A percentile compares a stretch with the other conserved stretches of the same genome.
Conservation (phyloP, 192 early-diverging fungal genomes). For the Coemansia erecta region DNA sequence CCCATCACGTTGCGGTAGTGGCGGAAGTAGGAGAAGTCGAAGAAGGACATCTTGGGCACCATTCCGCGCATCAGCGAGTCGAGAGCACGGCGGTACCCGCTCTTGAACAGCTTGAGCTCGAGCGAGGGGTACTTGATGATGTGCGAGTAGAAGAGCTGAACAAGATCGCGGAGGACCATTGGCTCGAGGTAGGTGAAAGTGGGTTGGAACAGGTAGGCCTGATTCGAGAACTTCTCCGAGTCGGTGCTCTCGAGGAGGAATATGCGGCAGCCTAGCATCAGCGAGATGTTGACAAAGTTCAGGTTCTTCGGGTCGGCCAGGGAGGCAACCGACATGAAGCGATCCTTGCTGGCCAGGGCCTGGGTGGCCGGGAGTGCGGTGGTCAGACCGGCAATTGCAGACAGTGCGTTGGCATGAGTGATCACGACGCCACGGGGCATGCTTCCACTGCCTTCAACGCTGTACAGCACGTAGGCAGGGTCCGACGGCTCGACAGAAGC, state of each 20-base stretch:
- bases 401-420: constrained; percentile 42
- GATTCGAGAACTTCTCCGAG: constrained; percentile 31
- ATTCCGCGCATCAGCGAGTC: constrained; percentile 45
- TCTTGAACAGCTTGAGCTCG: constrained; percentile 36
- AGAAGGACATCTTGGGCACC: constrained; percentile 27
- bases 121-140: constrained; percentile 39
- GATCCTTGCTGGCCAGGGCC: constrained; percentile 24
- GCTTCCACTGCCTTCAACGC: background rate
- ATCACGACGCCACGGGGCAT: constrained; percentile 29
- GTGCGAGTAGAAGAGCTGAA: constrained; percentile 44
- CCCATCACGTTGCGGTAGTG: constrained; percentile 54
- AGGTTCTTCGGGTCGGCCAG: constrained; percentile 32
- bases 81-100: constrained; percentile 26
- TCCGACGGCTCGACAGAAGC: constrained; percentile 18
- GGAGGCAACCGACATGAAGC: constrained; percentile 32
- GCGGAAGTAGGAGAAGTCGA: constrained; percentile 51
- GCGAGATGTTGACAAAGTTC: constrained; percentile 33
- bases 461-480: constrained; percentile 41
- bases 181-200: constrained; percentile 37
- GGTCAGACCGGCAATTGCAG: constrained; percentile 27
- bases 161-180: constrained; percentile 29
- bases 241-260: constrained; percentile 38
- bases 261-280: constrained; percentile 33
- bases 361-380: constrained; percentile 26
- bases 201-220: constrained; percentile 34